Conservation (phyloP, 352 stramenopile species). For the Aphanomyces stellatus region DNA sequence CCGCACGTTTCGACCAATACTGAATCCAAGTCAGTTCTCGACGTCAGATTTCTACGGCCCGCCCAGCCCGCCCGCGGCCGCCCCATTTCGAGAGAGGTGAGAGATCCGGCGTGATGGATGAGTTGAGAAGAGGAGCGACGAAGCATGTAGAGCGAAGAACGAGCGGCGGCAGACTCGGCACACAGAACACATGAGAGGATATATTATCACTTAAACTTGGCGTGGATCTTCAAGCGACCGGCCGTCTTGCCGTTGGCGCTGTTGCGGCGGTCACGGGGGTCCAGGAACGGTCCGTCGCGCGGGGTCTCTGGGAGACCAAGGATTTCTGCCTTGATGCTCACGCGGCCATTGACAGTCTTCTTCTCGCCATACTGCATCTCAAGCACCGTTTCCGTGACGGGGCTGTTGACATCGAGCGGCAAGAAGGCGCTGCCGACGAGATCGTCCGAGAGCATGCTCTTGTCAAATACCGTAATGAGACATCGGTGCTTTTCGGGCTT, state of each 20-base stretch:
- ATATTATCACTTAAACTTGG: neutral
- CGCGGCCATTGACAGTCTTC: neutral
- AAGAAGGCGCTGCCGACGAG: constrained; percentile 22
- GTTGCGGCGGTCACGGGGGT: neutral
- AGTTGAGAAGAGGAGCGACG: too few relatives aligned
- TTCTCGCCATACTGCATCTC: constrained; percentile 7
- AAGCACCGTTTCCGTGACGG: neutral
- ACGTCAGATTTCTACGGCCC: neutral
- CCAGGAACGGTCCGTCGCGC: neutral
- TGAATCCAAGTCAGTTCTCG: neutral
- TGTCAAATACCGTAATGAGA: constrained; percentile 40
- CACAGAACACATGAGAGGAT: neutral
- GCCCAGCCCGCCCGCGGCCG: too few relatives aligned
- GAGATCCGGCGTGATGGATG: too few relatives aligned
- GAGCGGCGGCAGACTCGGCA: neutral
- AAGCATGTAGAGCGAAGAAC: neutral
- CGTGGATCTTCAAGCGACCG: constrained; percentile 4
- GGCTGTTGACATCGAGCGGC: neutral
- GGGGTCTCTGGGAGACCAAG: constrained; percentile 7
- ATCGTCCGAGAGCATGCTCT: constrained; percentile 44
- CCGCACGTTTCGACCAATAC: too few relatives aligned
- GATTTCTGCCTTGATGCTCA: constrained; percentile 11
- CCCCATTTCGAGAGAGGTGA: too few relatives aligned
- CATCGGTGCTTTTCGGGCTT: constrained; percentile 18
- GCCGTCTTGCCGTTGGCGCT: constrained; percentile 4